These are phyloP conservation scores for Epichloe uncinata DNA, from an alignment of 2,329 filamentous ascomycete genomes.

Conservation along the genomic window DNA sequence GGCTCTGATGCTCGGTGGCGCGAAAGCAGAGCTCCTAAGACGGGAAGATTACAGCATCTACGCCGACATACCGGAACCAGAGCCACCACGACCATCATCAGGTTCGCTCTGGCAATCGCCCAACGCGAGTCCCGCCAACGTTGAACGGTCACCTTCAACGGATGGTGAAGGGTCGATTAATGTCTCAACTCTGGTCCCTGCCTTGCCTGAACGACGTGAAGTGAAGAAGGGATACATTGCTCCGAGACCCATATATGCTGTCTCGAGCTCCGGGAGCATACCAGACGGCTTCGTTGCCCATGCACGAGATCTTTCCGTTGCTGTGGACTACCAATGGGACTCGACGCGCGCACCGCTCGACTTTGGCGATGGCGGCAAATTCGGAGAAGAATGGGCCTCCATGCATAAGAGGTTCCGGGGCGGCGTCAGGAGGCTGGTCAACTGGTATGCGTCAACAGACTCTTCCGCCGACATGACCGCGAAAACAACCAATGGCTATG, in stretches of 20 bases:
- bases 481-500: conserved; percentile 18
- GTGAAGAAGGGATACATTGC: conserved; percentile 48
- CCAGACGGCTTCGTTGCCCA: conserved; percentile 82
- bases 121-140: conserved; percentile 12
- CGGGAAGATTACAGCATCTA: conserved; percentile 53
- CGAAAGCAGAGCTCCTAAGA: conserved; percentile 75
- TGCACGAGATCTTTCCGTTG: conserved; percentile 71
- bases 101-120: conserved; percentile 23
- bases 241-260: conserved; percentile 69
- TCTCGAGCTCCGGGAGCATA: conserved; percentile 68
- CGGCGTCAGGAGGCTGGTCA: conserved; percentile 64
- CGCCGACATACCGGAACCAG: conserved; percentile 13
- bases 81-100: conserved; percentile 11
- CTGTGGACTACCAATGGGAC: conserved; percentile 94
- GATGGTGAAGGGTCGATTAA: conserved; percentile 16
- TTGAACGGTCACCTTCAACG: conserved; percentile 10
- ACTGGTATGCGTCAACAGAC: conserved; percentile 60
- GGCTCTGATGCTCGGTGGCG: conserved; percentile 73
- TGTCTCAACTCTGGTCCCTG: conserved; percentile 20
- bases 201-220: conserved; percentile 17
- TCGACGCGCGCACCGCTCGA: conserved; percentile 65
- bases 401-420: conserved; percentile 87
- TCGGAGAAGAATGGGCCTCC: conserved; percentile 86
- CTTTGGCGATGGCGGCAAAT: conserved; percentile 80
- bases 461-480: conserved; percentile 38